Base-by-base conservation (phyloP, 768 basidiomycete species). In the Russula foetens region DNA sequence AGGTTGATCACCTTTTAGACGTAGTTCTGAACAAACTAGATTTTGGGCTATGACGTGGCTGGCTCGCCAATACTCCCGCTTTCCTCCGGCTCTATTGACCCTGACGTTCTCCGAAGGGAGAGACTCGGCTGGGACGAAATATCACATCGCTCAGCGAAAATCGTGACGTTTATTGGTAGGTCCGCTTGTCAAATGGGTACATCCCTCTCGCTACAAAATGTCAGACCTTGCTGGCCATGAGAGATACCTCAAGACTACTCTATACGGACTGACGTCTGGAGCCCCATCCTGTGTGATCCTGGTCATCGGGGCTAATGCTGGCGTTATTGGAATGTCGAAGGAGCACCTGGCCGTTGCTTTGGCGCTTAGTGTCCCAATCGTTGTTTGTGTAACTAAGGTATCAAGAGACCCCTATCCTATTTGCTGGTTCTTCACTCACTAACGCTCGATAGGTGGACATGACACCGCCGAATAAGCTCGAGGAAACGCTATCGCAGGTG, bases 51-150 rank as follows among this genome's bases (percentile, higher is more conserved):
- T 67, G 84, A 82, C 19, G 82, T 84, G 3, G 79, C 80, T 24
- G 92, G 94, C 14, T 74, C 77, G 43, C 86, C 93, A 9, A 88
- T 97, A 67, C 76, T 96, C 17, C 93, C 94, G 0, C 78, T 81
- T 5, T 79, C 78, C 3, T 71, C 78, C 2, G 75, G 79, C 52
- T 79, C 81, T 3, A 75, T 75, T 19, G 88, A 89, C 54, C 73
- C 78, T 3, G 88, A 89, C 49, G 77, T 79, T 5, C 76, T 85
- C 43, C 81, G 90, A 53, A 81, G 86, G 23, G 94, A 98, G 75
- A 94, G 90, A 73, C 77, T 97, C 63, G 85, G 86, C 7, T 99
- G 97, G 97, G 94, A 98, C 66, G 90, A 97, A 69, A 98, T 98
- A 23, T 91, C 92, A 38, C 73, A 84, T 23, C 83, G 87, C 66